Base-by-base conservation (phyloP, 257 asterid genomes). In the Coffea canephora region DNA sequence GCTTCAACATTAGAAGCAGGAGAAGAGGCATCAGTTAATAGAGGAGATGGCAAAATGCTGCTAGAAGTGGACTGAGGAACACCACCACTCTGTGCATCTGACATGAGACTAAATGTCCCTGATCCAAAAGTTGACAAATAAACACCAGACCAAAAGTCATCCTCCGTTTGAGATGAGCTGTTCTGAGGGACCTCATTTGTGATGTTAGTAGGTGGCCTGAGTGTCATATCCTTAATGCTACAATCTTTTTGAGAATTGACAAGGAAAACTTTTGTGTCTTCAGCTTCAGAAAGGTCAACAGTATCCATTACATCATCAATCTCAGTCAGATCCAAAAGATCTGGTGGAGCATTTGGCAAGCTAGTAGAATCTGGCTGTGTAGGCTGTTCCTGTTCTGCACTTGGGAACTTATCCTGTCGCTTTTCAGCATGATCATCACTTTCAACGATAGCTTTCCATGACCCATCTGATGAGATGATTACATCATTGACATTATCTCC, bases 401-500 rank as follows among this genome's bases (percentile, higher is more conserved):
- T 82, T 36, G 81, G 83, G 79, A 80, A 73, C 43, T 85, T 83
- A 74, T 86, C 86, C 23, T 73, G 89, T 71, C 86, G 76, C 61
- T 85, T 89, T 79, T 85, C 87, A 39, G 69, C 8, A 27, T 80
- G 72, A 70, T 89, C 93, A 36, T 90, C 88, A 71, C 79, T 87
- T 81, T 82, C 97, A 34, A 46, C 75, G 71, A 77, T 87, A 49
- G 92, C 88, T 70, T 82, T 88, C 98, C 97, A 95, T 45, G 99
- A 93, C 50, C 98, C 94, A 86, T 95, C 98, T 16, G 94, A 79
- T 55, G 97, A 88, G 83, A 95, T 71, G 45, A 86, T 79, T 78
- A 95, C 81, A 48, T 85, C 85, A 5, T 87, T 80, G 78, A 86
- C 91, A 59, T 85, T 87, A 80, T 96, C 83, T 57, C 90, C 91